phyloP scores from a whole-genome alignment of 495 filamentous ascomycete genomes.

The Podospora conica region DNA sequence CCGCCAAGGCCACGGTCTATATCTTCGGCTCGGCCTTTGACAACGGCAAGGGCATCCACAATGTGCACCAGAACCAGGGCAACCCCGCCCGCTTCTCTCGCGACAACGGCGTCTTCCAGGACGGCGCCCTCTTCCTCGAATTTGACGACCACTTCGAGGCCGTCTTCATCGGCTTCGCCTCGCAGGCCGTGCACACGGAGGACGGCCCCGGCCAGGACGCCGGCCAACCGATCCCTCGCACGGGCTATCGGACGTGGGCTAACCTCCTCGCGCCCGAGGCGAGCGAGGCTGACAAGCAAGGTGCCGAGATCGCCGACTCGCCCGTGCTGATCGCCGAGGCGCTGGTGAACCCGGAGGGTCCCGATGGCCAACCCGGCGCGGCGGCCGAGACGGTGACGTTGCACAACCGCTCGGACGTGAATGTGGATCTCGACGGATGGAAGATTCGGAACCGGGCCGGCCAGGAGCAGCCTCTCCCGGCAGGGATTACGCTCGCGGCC shows the following conservation, averaged over 20 bases:
- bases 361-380: slow-evolving; percentile 5
- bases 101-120: slow-evolving; percentile 35
- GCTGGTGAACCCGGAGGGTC: slow-evolving; percentile 19
- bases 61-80: slow-evolving; percentile 44
- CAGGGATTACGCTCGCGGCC: slow-evolving; percentile 1
- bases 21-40: slow-evolving; percentile 33
- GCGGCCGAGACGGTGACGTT: slow-evolving; percentile 14
- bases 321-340: slow-evolving; percentile 9
- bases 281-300: neutral
- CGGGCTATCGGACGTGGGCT: neutral
- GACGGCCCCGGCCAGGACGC: neutral
- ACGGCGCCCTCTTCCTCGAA: slow-evolving; percentile 33
- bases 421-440: slow-evolving; percentile 18
- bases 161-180: slow-evolving; percentile 33
- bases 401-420: slow-evolving; percentile 7
- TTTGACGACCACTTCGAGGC: slow-evolving; percentile 30
- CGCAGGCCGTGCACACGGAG: slow-evolving; percentile 30
- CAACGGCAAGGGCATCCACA: slow-evolving; percentile 31
- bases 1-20: slow-evolving; percentile 29
- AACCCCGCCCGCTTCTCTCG: slow-evolving; percentile 20
- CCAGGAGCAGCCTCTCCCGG: slow-evolving; percentile 5
- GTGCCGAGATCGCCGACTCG: neutral
- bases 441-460: slow-evolving; percentile 12
- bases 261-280: neutral
- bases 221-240: slow-evolving; percentile 12